These are phyloP conservation scores for Antitrichia curtipendula DNA, from an alignment of 225 moss, liverwort and hornwort species.

Conservation along the genomic window DNA sequence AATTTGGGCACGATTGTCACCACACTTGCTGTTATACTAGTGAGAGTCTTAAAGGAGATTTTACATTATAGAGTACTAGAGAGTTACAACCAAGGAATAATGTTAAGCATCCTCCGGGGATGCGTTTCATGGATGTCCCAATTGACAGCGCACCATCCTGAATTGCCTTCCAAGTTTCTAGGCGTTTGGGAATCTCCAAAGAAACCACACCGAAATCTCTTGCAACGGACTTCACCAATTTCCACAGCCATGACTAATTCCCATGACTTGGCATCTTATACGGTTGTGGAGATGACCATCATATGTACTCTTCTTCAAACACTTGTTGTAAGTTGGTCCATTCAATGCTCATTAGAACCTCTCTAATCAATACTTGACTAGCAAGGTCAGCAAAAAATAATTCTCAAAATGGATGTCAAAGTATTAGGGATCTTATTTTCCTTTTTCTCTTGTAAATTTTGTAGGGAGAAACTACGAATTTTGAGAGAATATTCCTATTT, in stretches of 20 bases:
- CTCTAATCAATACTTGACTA: not conserved
- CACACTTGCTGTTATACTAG: not conserved
- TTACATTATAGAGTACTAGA: no score
- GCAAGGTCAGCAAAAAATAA: not conserved
- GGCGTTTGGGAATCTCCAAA: not conserved
- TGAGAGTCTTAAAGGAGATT: not conserved
- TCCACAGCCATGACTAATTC: no score
- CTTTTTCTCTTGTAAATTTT: not conserved
- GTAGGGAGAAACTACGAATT: fast-evolving
- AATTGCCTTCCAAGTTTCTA: not conserved
- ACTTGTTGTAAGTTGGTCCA: not conserved
- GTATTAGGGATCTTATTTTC: not conserved
- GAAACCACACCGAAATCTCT: not conserved
- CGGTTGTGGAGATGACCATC: fast-evolving
- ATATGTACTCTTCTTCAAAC: not conserved
- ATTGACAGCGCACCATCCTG: not conserved
- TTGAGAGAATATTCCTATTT: no score
- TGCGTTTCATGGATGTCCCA: not conserved
- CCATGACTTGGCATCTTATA: fast-evolving
- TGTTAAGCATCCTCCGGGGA: no score
- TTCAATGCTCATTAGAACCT: not conserved
- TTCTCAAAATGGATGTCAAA: not conserved
- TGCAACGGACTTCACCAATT: not conserved
- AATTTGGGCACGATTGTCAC: constrained; percentile 4
- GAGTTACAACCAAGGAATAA: not conserved